phyloP scores from a whole-genome alignment of 2,329 filamentous ascomycete genomes.

The Apiospora pterosperma region DNA sequence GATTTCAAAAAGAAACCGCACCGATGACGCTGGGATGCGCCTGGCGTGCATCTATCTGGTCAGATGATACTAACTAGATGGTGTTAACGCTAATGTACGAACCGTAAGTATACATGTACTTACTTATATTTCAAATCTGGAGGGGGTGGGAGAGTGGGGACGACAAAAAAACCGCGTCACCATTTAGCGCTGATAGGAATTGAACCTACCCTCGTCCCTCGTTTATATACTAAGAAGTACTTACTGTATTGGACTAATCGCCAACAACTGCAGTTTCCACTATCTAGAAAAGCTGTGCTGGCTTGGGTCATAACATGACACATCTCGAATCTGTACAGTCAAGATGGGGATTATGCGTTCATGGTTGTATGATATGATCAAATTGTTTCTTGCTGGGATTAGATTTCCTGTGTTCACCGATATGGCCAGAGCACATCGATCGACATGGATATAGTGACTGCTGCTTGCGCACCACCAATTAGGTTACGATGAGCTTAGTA shows the following conservation, averaged over 20 bases:
- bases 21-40: neutral
- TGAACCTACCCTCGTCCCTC: no score
- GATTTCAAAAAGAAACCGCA: neutral
- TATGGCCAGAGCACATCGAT: neutral
- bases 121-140: no score
- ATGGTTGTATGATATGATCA: neutral
- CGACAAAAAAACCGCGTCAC: no score
- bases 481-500: neutral
- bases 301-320: neutral
- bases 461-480: neutral
- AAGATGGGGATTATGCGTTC: neutral
- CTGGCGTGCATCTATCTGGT: neutral
- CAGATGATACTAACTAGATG: neutral
- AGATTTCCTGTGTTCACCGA: neutral
- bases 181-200: no score
- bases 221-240: no score
- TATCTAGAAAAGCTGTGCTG: neutral
- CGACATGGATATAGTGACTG: neutral
- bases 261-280: neutral
- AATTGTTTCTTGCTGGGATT: neutral
- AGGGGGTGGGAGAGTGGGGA: no score
- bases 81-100: neutral
- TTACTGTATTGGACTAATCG: neutral
- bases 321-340: neutral
- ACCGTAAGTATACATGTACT: no score